Percentiles rank a stretch among this genome's conserved stretches.
These are phyloP conservation scores for Lactifluus volemus DNA, from an alignment of 768 basidiomycete species.

Conservation along the genomic window DNA sequence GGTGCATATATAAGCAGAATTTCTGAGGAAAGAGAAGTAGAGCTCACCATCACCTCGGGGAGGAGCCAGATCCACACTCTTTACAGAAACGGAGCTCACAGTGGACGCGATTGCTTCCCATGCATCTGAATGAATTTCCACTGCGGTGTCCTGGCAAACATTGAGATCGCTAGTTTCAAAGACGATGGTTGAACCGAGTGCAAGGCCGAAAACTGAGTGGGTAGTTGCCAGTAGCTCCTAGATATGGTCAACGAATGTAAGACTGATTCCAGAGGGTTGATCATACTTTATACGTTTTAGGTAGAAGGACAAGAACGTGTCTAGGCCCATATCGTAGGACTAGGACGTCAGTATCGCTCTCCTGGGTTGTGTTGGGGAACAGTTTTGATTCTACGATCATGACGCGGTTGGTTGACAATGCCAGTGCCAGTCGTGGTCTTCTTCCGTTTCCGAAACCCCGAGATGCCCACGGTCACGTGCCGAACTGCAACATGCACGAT, in stretches of 20 bases:
- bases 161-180: slow-evolving; percentile 15
- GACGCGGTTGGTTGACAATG: not conserved
- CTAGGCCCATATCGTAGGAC: not conserved
- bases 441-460: too few relatives aligned
- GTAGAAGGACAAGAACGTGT: slow-evolving; percentile 9
- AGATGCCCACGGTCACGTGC: too few relatives aligned
- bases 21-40: not conserved
- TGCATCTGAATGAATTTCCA: slow-evolving; percentile 9
- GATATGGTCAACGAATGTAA: not conserved
- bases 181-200: not conserved
- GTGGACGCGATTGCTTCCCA: slow-evolving; percentile 12
- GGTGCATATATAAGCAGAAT: not conserved
- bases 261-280: not conserved
- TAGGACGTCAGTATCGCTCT: not conserved
- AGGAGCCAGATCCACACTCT: not conserved
- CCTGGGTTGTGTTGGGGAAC: slow-evolving; percentile 1
- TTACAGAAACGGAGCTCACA: slow-evolving; percentile 3
- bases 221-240: slow-evolving; percentile 6
- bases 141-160: slow-evolving; percentile 7
- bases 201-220: not conserved
- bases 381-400: slow-evolving; percentile 10
- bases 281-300: slow-evolving; percentile 1
- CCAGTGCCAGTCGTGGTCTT: too few relatives aligned
- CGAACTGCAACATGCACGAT: too few relatives aligned
- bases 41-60: not conserved